Evolutionary conservation across 1,284 basidiomycete species (phyloP).

Genomic region (Sporisorium reilianum): DNA sequence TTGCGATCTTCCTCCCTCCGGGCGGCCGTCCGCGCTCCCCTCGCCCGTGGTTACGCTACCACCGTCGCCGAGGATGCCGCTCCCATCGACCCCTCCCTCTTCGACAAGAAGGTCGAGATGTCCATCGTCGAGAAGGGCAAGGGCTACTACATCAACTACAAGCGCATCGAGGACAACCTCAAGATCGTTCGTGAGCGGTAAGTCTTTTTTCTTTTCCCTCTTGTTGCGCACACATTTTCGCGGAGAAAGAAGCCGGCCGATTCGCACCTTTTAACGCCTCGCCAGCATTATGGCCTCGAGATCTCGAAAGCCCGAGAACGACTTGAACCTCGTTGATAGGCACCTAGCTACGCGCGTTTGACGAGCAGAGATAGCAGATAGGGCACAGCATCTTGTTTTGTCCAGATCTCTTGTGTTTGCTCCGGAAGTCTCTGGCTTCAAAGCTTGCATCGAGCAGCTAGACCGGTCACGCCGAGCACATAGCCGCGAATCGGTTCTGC

Average conservation of each 20-base stretch:
- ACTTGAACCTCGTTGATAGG: too few relatives aligned
- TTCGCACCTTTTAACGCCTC: too few relatives aligned
- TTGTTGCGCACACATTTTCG: neutral
- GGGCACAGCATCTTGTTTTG: too few relatives aligned
- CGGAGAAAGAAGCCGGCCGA: too few relatives aligned
- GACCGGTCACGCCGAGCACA: neutral
- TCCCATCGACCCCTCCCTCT: slow-evolving; percentile 57
- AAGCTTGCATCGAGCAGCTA: neutral
- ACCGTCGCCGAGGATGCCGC: slow-evolving; percentile 66
- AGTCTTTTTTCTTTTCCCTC: slow-evolving; percentile 11
- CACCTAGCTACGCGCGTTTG: neutral
- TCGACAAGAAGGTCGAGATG: slow-evolving; percentile 68
- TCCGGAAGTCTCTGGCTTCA: neutral
- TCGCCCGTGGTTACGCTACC: slow-evolving; percentile 65
- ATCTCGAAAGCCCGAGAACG: neutral
- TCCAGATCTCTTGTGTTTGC: too few relatives aligned
- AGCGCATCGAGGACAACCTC: slow-evolving; percentile 68
- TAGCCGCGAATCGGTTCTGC: neutral
- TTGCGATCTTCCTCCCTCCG: slow-evolving; percentile 51
- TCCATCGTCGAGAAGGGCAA: slow-evolving; percentile 67
- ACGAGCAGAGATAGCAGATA: too few relatives aligned
- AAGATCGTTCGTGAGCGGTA: slow-evolving; percentile 66
- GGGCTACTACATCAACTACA: slow-evolving; percentile 69
- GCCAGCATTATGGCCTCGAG: neutral
- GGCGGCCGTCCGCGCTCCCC: slow-evolving; percentile 51